Evolutionary conservation across 345 rosid species (phyloP), one percentile per base, ranked within the genome.

Genomic region (Salix koriyanagi): DNA sequence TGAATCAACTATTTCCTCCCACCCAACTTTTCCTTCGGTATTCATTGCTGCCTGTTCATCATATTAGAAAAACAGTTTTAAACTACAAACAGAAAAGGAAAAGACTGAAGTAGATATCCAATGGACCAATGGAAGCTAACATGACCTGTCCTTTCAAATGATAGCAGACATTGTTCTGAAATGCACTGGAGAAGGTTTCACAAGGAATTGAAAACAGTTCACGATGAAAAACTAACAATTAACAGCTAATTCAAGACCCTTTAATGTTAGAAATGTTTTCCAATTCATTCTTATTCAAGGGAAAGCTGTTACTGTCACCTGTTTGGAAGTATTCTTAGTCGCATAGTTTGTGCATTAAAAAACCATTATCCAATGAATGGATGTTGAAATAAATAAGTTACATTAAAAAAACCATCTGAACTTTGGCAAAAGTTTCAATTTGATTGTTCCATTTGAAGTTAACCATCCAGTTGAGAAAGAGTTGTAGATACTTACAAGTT

Each of bases 1-100:
- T 4, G 97, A 87, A 79, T 96, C 98, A 67, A 77, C 97, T 6
- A 96, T 89, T 90, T 96, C 99, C 84, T 94, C 99, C 99, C 99
- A 96, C 61, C 98, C 98, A 2, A 82, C 90, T 78, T 88, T 91
- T n/a, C 90, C 97, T 37, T 91, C 99, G 0, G 87, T 79, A 75
- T 86, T 84, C 97, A 96, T 90, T 13, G 99, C 97, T 1, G 98
- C 99, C 99, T 96, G 70, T 67, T 79, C 37, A 75, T 82, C 36
- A 10, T 6, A 76, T 65, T 60, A 23, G 28, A 39, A 30, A 39
- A 70, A 52, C 48, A 11, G 64, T 23, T 62, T 71, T 16, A 39
- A 34, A 26, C 34, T 26, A 37, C 11, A 76, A 28, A 30, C 36
- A 70, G 30, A 37, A 79, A 4, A 48, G 11, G 64, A 26, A 58